phyloP scores from a whole-genome alignment of 257 asterid genomes.

The Solanum lycopersicoides region DNA sequence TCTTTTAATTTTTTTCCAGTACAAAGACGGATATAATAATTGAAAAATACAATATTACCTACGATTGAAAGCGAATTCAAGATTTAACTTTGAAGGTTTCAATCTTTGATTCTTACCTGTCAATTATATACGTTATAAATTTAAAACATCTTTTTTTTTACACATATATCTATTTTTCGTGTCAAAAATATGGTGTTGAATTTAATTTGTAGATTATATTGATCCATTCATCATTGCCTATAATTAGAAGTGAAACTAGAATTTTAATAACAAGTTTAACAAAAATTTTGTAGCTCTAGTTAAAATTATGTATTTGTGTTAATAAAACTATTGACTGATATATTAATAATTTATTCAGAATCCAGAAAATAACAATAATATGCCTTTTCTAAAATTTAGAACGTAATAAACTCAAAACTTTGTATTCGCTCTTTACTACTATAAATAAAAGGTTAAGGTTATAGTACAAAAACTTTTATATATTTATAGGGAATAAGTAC shows the following conservation, averaged over 20 bases:
- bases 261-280: background rate
- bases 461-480: background rate
- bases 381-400: background rate
- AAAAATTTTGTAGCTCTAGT: background rate
- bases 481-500: background rate
- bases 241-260: background rate
- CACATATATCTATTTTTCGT: background rate
- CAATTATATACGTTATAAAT: background rate
- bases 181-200: background rate
- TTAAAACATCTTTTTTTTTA: background rate
- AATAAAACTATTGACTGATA: background rate
- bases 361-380: too few relatives aligned
- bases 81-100: background rate
- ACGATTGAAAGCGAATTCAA: background rate
- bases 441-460: background rate
- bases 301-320: background rate
- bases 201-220: background rate
- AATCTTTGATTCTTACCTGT: background rate
- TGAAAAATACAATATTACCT: background rate
- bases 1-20: accelerated
- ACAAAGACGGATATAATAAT: background rate
- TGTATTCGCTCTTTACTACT: background rate
- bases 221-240: background rate
- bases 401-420: background rate
- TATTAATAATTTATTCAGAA: background rate